These are phyloP conservation scores for Henckelia pumila DNA, from an alignment of 257 asterid genomes.

Conservation along the genomic window DNA sequence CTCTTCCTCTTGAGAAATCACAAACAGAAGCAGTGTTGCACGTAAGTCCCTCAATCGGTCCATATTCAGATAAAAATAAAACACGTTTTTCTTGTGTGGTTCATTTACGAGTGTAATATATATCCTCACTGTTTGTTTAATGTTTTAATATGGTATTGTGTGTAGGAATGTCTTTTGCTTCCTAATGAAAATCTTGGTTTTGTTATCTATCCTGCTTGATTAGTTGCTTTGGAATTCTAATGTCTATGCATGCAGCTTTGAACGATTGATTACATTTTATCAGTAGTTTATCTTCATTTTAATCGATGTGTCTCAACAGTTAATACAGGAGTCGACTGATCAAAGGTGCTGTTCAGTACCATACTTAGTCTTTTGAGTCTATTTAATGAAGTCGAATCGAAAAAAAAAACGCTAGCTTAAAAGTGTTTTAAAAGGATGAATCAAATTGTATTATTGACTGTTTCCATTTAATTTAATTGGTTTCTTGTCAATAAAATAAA, in stretches of 20 bases:
- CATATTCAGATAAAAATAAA: neutral
- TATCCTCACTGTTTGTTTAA: slow-evolving; percentile 3
- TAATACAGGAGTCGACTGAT: slow-evolving; percentile 38
- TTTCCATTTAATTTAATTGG: neutral
- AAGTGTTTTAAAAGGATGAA: neutral
- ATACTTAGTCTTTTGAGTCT: too few relatives aligned
- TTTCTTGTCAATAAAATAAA: neutral
- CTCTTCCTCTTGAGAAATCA: slow-evolving; percentile 49
- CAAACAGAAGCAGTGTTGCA: slow-evolving; percentile 42
- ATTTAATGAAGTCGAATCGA: neutral
- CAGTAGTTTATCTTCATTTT: neutral
- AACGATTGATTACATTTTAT: too few relatives aligned
- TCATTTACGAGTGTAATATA: neutral
- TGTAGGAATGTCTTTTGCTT: neutral
- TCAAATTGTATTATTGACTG: neutral
- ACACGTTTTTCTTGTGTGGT: neutral
- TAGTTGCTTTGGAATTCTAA: neutral
- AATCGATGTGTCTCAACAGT: slow-evolving; percentile 24
- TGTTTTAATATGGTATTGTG: neutral
- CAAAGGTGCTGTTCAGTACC: slow-evolving; percentile 36
- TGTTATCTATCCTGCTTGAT: neutral
- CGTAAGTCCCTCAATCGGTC: slow-evolving; percentile 28
- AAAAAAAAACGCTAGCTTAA: neutral
- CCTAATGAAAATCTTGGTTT: neutral
- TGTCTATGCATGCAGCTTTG: neutral